These are phyloP conservation scores for Hyaloscypha variabilis DNA, from an alignment of 495 filamentous ascomycete species.

Conservation along the genomic window DNA sequence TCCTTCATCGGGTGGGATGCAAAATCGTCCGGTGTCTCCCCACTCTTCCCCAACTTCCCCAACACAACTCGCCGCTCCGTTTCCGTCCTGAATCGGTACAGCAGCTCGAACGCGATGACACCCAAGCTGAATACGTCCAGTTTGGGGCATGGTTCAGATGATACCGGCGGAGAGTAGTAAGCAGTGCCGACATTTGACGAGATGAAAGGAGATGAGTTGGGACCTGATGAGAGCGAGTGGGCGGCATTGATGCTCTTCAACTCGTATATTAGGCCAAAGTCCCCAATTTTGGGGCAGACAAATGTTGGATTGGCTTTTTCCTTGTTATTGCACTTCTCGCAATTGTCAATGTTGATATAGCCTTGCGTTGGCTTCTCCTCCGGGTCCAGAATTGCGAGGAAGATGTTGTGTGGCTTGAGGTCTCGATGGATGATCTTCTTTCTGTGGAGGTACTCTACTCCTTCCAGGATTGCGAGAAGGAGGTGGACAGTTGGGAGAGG, in stretches of 20 bases:
- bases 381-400: conserved; percentile 36
- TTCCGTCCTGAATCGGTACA: conserved; percentile 35
- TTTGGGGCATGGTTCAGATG: conserved; percentile 29
- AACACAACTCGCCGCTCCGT: conserved; percentile 19
- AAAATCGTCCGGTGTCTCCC: conserved; percentile 7
- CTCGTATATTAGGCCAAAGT: conserved; percentile 34
- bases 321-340: conserved; percentile 33
- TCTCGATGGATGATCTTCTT: conserved; percentile 46
- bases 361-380: conserved; percentile 27
- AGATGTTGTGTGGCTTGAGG: conserved; percentile 51
- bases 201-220: neutral
- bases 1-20: neutral
- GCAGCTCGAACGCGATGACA: conserved; percentile 42
- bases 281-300: conserved; percentile 32
- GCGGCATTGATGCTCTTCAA: conserved; percentile 4
- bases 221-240: neutral
- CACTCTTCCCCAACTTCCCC: neutral
- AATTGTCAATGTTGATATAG: conserved; percentile 37
- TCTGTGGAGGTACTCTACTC: conserved; percentile 30
- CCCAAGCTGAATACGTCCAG: conserved; percentile 46
- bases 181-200: conserved; percentile 36
- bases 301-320: conserved; percentile 11
- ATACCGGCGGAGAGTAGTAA: conserved; percentile 36
- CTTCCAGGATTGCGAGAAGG: conserved; percentile 37
- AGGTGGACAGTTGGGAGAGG: conserved; percentile 34